These are phyloP conservation scores for Fusarium oligoseptatum DNA, from an alignment of 2,329 filamentous ascomycete genomes.

Conservation along the genomic window DNA sequence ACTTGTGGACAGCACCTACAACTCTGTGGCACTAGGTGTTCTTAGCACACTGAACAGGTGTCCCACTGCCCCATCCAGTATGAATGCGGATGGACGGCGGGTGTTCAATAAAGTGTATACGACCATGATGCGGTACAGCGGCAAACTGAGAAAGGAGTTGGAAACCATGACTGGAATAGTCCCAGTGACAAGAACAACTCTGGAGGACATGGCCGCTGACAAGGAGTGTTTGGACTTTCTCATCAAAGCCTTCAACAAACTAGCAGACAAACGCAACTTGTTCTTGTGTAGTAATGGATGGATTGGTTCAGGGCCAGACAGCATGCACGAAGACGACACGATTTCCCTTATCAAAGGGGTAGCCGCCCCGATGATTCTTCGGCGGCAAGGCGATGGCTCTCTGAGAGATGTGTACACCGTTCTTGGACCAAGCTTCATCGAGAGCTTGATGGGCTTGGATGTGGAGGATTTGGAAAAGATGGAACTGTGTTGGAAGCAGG, in stretches of 20 bases:
- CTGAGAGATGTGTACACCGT: background rate
- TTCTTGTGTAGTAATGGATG: background rate
- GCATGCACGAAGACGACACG: background rate
- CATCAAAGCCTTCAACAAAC: background rate
- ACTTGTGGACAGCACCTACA: background rate
- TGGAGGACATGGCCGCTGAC: background rate
- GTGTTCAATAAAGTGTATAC: background rate
- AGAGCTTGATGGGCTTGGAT: background rate
- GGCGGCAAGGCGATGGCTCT: background rate
- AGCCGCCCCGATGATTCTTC: background rate
- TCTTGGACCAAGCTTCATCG: background rate
- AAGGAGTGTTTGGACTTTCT: background rate
- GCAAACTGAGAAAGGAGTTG: background rate
- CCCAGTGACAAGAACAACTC: background rate
- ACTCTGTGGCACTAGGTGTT: background rate
- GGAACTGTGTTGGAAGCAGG: background rate
- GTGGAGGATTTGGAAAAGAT: background rate
- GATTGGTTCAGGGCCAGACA: background rate
- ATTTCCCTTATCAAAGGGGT: background rate
- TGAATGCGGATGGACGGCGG: rapidly evolving
- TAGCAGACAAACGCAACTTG: background rate
- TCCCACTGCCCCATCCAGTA: background rate
- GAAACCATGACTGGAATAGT: background rate
- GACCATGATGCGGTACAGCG: background rate
- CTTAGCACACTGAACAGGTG: background rate